These are phyloP conservation scores for Globisporangium sylvaticum DNA, from an alignment of 352 stramenopile species.

Conservation along the genomic window DNA sequence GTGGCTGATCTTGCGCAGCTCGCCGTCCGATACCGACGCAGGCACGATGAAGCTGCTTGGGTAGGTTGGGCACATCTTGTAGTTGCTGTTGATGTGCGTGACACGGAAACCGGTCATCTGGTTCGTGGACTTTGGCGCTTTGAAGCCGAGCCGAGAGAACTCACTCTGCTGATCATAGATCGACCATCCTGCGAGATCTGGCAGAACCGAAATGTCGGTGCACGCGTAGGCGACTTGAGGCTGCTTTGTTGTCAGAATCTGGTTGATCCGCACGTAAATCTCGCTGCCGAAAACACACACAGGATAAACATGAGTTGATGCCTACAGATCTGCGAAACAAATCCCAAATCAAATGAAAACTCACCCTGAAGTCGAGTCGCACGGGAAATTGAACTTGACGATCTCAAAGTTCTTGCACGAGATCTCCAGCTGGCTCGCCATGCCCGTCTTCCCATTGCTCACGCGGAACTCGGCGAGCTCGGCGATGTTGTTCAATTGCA, in stretches of 20 bases:
- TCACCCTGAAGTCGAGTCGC: conserved; percentile 51
- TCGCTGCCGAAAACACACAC: conserved; percentile 22
- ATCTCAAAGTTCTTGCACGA: conserved; percentile 87
- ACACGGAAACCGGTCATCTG: conserved; percentile 59
- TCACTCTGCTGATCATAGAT: conserved; percentile 54
- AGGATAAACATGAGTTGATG: not conserved
- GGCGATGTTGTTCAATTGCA: conserved; percentile 72
- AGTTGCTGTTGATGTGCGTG: conserved; percentile 67
- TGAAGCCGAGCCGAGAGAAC: conserved; percentile 58
- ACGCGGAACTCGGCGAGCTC: conserved; percentile 62
- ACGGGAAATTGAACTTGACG: conserved; percentile 72
- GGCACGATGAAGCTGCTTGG: conserved; percentile 88
- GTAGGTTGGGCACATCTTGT: conserved; percentile 83
- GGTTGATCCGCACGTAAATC: conserved; percentile 64
- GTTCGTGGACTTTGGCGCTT: conserved; percentile 27
- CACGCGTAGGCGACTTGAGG: conserved; percentile 52
- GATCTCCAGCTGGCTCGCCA: conserved; percentile 71
- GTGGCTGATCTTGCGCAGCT: conserved; percentile 80
- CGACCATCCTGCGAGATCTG: conserved; percentile 49
- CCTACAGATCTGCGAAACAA: not conserved
- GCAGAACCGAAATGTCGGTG: conserved; percentile 24
- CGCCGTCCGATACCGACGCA: conserved; percentile 86
- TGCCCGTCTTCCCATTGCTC: conserved; percentile 30
- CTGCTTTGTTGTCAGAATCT: conserved; percentile 48
- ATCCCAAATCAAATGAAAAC: conserved; percentile 2